phyloP scores from a whole-genome alignment of 352 stramenopile genomes.

The Phytopythium oedochilum region DNA sequence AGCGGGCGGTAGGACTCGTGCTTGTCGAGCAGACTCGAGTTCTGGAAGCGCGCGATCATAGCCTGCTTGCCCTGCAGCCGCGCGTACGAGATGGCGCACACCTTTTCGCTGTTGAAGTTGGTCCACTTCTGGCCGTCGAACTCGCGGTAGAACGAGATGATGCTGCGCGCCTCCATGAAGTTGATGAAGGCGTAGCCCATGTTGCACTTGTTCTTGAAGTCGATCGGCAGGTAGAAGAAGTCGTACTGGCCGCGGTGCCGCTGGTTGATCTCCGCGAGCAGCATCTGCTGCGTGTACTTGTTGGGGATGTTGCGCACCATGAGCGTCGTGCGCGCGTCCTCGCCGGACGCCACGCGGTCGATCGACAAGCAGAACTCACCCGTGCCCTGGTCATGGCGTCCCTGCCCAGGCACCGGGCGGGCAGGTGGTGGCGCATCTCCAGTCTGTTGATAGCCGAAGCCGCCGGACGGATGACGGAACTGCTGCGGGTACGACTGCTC shows the following conservation, averaged over 20 bases:
- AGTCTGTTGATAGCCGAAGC: neutral
- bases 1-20: constrained; percentile 91
- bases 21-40: constrained; percentile 94
- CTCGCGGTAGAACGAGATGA: constrained; percentile 77
- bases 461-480: neutral
- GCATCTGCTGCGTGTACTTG: constrained; percentile 99
- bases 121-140: constrained; percentile 92
- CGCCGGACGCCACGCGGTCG: constrained; percentile 67
- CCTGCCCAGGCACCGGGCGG: constrained; percentile 5
- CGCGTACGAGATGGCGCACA: constrained; percentile 98
- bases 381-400: constrained; percentile 59
- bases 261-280: constrained; percentile 96
- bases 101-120: constrained; percentile 99
- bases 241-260: constrained; percentile 92
- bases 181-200: constrained; percentile 99
- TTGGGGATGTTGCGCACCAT: constrained; percentile 99
- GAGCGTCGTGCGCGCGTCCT: constrained; percentile 96
- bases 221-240: constrained; percentile 99
- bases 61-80: constrained; percentile 96
- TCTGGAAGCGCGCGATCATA: constrained; percentile 99
- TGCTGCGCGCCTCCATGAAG: constrained; percentile 90
- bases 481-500: neutral
- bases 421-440: neutral
- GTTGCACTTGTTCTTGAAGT: constrained; percentile 99
- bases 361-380: constrained; percentile 80